Evolutionary conservation across 1,139 yeast species (phyloP).

Genomic region (Debaryomycetaceae sp.): DNA sequence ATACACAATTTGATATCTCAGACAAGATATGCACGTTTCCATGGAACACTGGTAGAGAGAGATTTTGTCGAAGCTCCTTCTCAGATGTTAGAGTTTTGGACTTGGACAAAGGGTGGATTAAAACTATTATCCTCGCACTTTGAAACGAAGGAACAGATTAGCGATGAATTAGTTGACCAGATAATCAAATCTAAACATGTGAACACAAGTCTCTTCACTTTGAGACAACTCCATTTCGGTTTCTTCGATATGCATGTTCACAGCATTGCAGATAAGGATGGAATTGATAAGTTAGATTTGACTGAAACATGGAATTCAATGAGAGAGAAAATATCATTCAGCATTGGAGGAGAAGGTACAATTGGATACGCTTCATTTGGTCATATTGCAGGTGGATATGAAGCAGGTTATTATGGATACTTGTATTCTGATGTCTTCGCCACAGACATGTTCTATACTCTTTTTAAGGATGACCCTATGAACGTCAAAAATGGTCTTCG

Average conservation of each 20-base stretch:
- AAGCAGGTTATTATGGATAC: conserved; percentile 84
- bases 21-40: conserved; percentile 63
- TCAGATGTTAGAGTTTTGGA: conserved; percentile 86
- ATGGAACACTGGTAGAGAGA: conserved; percentile 73
- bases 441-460: conserved; percentile 74
- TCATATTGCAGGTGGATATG: conserved; percentile 82
- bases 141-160: conserved; percentile 54
- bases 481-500: conserved; percentile 56
- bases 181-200: conserved; percentile 69
- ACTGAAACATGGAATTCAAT: conserved; percentile 59
- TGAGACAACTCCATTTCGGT: conserved; percentile 77
- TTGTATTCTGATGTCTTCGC: conserved; percentile 85
- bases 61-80: conserved; percentile 92
- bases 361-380: conserved; percentile 77
- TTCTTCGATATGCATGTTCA: conserved; percentile 74
- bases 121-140: conserved; percentile 64
- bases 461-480: conserved; percentile 67
- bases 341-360: conserved; percentile 19
- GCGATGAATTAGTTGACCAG: conserved; percentile 57
- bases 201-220: conserved; percentile 64
- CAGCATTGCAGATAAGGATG: conserved; percentile 41
- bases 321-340: conserved; percentile 54
- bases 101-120: conserved; percentile 69
- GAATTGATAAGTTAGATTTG: conserved; percentile 44
- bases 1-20: conserved; percentile 73